phyloP scores from a whole-genome alignment of 257 asterid species.

The Solanum dulcamara region DNA sequence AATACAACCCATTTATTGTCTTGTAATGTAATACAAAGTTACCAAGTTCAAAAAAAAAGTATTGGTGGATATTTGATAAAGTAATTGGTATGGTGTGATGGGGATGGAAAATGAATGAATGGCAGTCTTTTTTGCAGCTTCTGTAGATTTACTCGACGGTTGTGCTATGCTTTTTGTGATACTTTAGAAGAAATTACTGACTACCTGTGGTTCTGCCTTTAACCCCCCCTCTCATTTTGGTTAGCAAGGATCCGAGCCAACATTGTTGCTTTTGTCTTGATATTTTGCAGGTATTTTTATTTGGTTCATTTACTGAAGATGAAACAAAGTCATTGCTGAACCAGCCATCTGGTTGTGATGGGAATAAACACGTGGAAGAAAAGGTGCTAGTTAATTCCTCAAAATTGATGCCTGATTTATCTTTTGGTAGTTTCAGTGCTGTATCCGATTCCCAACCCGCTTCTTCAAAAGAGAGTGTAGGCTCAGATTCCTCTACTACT shows the following conservation, averaged over 20 bases:
- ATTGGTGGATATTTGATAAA: background rate
- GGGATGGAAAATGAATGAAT: background rate
- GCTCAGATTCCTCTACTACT: slow-evolving; percentile 3
- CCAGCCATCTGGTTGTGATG: slow-evolving; percentile 13
- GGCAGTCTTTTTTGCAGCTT: background rate
- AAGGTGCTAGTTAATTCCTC: slow-evolving; percentile 20
- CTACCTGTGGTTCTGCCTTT: background rate
- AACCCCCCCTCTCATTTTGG: background rate
- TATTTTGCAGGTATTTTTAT: slow-evolving; percentile 44
- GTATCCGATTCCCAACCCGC: slow-evolving; percentile 13
- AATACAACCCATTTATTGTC: too few relatives aligned
- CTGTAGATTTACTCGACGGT: background rate
- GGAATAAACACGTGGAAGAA: slow-evolving; percentile 8
- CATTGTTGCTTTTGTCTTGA: background rate
- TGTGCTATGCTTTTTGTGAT: background rate
- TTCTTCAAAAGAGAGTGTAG: slow-evolving; percentile 13
- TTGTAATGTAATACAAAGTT: too few relatives aligned
- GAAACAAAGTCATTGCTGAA: slow-evolving; percentile 52
- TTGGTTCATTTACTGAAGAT: slow-evolving; percentile 89
- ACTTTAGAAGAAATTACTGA: background rate
- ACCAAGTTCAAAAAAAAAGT: too few relatives aligned
- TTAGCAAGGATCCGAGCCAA: background rate
- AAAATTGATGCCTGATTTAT: slow-evolving; percentile 21
- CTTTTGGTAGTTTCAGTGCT: slow-evolving; percentile 39
- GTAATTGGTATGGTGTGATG: background rate